These are phyloP conservation scores for Hibiscus syriacus DNA, from an alignment of 345 rosid species.

Conservation along the genomic window DNA sequence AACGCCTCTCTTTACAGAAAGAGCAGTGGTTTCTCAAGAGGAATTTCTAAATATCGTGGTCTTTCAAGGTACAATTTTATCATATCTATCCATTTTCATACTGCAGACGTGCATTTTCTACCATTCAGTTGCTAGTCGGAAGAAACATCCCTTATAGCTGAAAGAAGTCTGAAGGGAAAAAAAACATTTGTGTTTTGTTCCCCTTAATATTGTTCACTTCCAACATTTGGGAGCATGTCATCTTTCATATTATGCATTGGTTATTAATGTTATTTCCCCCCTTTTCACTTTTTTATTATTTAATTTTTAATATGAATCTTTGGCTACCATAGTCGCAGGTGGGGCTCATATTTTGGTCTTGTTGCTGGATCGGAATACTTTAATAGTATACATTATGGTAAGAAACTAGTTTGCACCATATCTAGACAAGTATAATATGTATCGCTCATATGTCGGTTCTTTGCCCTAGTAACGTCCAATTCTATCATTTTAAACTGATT, in stretches of 20 bases:
- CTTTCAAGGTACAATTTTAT: constrained; percentile 63
- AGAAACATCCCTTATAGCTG: background rate
- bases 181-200: background rate
- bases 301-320: constrained; percentile 3
- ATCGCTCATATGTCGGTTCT: background rate
- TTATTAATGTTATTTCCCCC: constrained; percentile 4
- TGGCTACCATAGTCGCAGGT: constrained; percentile 41
- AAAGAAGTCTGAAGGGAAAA: background rate
- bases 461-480: background rate
- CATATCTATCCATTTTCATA: constrained; percentile 1
- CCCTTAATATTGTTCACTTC: background rate
- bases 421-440: background rate
- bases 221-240: background rate
- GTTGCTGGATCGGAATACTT: constrained; percentile 78
- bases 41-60: constrained; percentile 85
- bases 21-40: constrained; percentile 96
- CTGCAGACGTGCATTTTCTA: background rate
- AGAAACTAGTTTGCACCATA: constrained; percentile 6
- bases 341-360: constrained; percentile 77
- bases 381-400: constrained; percentile 58
- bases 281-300: background rate
- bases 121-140: background rate
- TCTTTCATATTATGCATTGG: background rate
- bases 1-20: constrained; percentile 52
- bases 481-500: constrained; percentile 16